Base-by-base conservation (phyloP, 208 protist genomes). In the Strigomonas culicis region DNA sequence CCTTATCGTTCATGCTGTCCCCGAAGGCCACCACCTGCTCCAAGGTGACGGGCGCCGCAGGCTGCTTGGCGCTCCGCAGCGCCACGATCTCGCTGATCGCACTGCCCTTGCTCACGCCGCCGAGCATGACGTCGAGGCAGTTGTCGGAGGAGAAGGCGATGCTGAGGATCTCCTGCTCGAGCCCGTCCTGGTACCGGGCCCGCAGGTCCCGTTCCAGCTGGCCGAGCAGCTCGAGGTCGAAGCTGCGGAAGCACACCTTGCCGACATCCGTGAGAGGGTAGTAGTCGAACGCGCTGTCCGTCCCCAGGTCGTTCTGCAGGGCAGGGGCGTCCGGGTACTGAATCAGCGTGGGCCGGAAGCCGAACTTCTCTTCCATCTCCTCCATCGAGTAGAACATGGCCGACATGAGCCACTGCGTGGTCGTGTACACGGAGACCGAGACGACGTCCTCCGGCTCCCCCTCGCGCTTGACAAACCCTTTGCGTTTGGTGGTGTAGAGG, bases 191-290 rank as follows among this genome's bases (percentile, higher is more conserved):
- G 8, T 70, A 70, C 17, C n/a, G 10, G 27, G 49, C 59, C 39
- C 41, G 25, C 21, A 89, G 75, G 56, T 76, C 57, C 49, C 64
- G 56, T 44, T 92, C 82, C 34, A 81, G 74, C 17, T 51, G 25
- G 28, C 65, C 63, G 15, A 92, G 70, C 4, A 82, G 66, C 25
- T 44, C 55, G 28, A 41, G 44, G 63, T 86, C 70, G 1, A 56
- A 43, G 59, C 74, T 84, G 19, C 79, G 77, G 58, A 92, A 87
- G 59, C 75, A 86, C 22, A 92, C 58, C 72, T 92, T 92, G 21
- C 78, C 83, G 0, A 92, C 76, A 39, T 51, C 80, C 21, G 79
- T 72, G 7, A 73, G 30, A 15, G 86, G 86, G 55, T 88, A 87
- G 0, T 55, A 59, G 44, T 79, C 74, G 28, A 79, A 78, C 43